Conservation (phyloP, 2,329 filamentous ascomycete genomes). For the Achaetomium macrosporum region DNA sequence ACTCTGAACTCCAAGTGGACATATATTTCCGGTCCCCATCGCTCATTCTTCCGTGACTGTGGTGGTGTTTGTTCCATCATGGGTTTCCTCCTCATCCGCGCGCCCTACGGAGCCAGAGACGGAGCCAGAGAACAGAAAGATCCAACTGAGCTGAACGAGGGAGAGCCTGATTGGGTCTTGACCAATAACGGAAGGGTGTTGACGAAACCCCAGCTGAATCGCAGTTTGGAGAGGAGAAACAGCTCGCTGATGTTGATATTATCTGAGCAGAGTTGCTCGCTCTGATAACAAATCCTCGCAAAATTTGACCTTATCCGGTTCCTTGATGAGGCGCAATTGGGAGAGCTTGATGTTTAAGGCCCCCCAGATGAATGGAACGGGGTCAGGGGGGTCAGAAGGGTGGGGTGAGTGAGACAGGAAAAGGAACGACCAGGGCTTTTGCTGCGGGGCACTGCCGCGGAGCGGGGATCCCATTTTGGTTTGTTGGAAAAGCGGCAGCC, state of each 20-base stretch:
- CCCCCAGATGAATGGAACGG: not conserved
- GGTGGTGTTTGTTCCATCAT: conserved; percentile 16
- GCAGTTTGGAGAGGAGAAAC: not conserved
- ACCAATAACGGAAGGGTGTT: not conserved
- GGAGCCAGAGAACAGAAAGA: not conserved
- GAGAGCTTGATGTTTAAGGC: conserved; percentile 13
- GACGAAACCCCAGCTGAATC: not conserved
- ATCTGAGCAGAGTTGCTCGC: conserved; percentile 5
- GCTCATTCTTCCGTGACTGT: conserved; percentile 8
- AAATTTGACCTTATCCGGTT: not conserved
- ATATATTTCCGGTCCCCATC: conserved; percentile 39
- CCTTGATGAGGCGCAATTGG: conserved; percentile 5
- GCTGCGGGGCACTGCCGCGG: conserved; percentile 18
- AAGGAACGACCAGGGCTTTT: not conserved
- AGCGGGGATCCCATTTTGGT: conserved; percentile 16
- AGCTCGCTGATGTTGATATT: not conserved
- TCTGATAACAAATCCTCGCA: not conserved
- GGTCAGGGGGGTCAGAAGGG: not conserved
- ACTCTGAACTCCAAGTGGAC: conserved; percentile 48
- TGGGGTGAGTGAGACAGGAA: conserved; percentile 1
- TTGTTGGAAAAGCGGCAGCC: conserved; percentile 21
- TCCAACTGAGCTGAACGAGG: not conserved
- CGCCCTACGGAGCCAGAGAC: not conserved
- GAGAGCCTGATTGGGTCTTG: not conserved
- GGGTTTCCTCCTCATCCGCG: not conserved